These are phyloP conservation scores for Vicia faba DNA, from an alignment of 306 rosid species.

Conservation along the genomic window DNA sequence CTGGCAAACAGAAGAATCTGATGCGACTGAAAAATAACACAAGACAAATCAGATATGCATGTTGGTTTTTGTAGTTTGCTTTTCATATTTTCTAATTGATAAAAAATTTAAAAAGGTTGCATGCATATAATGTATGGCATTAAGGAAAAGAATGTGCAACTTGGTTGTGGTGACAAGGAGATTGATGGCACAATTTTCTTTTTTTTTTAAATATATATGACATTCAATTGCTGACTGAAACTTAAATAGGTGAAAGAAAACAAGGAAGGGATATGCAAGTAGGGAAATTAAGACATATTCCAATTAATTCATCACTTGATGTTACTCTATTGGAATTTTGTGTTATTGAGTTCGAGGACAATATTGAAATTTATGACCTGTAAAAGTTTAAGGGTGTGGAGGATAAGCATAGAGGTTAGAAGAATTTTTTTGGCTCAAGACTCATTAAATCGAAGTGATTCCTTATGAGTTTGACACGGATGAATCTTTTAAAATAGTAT, in stretches of 20 bases:
- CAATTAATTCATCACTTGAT: too few relatives aligned
- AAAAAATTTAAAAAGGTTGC: conserved; percentile 17
- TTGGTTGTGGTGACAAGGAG: conserved; percentile 12
- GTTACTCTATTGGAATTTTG: conserved; percentile 15
- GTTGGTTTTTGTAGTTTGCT: conserved; percentile 25
- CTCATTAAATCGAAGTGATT: neutral
- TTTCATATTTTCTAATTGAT: neutral
- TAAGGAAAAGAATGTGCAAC: conserved; percentile 35
- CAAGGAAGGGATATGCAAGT: too few relatives aligned
- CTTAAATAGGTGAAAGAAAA: conserved; percentile 32
- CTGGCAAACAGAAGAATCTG: conserved; percentile 55
- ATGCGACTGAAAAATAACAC: conserved; percentile 35
- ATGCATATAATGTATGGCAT: conserved; percentile 31
- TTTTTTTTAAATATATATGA: too few relatives aligned
- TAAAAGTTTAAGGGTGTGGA: neutral
- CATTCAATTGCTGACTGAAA: conserved; percentile 36
- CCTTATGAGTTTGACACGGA: too few relatives aligned
- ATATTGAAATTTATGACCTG: neutral
- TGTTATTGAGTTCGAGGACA: neutral
- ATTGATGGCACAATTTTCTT: too few relatives aligned
- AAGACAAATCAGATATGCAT: conserved; percentile 26
- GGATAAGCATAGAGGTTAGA: neutral
- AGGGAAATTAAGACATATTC: too few relatives aligned
- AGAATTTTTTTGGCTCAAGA: neutral
- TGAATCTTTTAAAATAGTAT: too few relatives aligned